Conservation (phyloP, 805 yeast species). For the Candida tallmaniae region DNA sequence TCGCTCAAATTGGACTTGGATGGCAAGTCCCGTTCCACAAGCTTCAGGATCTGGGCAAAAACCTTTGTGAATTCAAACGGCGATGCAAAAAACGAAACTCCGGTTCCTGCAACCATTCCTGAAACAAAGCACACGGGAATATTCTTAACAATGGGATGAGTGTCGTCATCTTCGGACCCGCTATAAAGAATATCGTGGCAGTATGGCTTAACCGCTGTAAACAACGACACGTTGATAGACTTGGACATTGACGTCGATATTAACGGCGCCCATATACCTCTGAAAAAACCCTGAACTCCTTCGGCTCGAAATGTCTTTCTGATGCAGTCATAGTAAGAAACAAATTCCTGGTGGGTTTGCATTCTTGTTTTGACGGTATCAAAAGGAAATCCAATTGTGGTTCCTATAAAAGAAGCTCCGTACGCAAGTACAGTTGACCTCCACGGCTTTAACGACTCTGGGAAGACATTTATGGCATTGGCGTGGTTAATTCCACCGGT, state of each 20-base stretch:
- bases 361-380: slow-evolving; percentile 85
- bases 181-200: slow-evolving; percentile 15
- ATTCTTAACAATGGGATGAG: slow-evolving; percentile 39
- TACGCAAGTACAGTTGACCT: slow-evolving; percentile 60
- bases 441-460: slow-evolving; percentile 46
- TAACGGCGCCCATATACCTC: slow-evolving; percentile 75
- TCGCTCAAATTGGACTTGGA: slow-evolving; percentile 1
- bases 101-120: slow-evolving; percentile 65
- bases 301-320: slow-evolving; percentile 51
- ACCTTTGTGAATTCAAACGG: slow-evolving; percentile 85
- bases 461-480: slow-evolving; percentile 46
- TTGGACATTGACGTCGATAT: slow-evolving; percentile 61
- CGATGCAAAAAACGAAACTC: slow-evolving; percentile 62
- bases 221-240: slow-evolving; percentile 62
- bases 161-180: slow-evolving; percentile 9
- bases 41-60: slow-evolving; percentile 65
- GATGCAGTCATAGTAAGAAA: slow-evolving; percentile 54
- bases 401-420: slow-evolving; percentile 56
- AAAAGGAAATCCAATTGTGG: slow-evolving; percentile 74
- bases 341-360: slow-evolving; percentile 67
- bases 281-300: slow-evolving; percentile 65
- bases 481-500: slow-evolving; percentile 49
- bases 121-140: slow-evolving; percentile 45
- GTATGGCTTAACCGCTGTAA: slow-evolving; percentile 49
- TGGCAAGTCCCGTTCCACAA: slow-evolving; percentile 27